Evolutionary conservation across 345 rosid genomes (phyloP).

Genomic region (Gossypioides kirkii): DNA sequence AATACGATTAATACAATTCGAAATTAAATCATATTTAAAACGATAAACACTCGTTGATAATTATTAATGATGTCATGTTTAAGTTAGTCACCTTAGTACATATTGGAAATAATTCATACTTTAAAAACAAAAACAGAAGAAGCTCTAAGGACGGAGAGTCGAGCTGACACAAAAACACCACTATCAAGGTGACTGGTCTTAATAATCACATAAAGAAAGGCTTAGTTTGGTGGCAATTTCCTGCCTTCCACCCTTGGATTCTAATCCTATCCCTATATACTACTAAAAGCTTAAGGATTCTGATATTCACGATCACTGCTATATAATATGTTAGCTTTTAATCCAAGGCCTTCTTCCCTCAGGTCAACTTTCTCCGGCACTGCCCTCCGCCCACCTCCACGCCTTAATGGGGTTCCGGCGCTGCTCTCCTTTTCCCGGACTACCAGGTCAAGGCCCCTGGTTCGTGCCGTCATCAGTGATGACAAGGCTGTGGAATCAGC

Average conservation of each 20-base stretch:
- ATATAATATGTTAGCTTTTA: slow-evolving; percentile 32
- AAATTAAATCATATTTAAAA: too few relatives aligned
- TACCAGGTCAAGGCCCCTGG: slow-evolving; percentile 10
- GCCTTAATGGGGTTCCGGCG: slow-evolving; percentile 4
- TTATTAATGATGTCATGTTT: too few relatives aligned
- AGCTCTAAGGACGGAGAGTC: too few relatives aligned
- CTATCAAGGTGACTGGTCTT: too few relatives aligned
- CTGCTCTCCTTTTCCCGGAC: slow-evolving; percentile 15
- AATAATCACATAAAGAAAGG: neutral
- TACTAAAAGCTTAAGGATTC: neutral
- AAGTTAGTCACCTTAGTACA: too few relatives aligned
- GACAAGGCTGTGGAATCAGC: slow-evolving; percentile 49
- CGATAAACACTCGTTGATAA: too few relatives aligned
- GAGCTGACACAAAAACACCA: too few relatives aligned
- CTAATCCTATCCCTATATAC: too few relatives aligned
- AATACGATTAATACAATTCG: too few relatives aligned
- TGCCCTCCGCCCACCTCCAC: slow-evolving; percentile 28
- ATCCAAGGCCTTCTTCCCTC: slow-evolving; percentile 31
- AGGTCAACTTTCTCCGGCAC: slow-evolving; percentile 38
- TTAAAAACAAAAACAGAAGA: too few relatives aligned
- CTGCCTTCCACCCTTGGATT: neutral
- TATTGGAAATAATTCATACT: too few relatives aligned
- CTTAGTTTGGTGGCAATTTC: neutral
- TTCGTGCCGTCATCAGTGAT: slow-evolving; percentile 59
- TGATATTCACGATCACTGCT: neutral